phyloP scores from a whole-genome alignment of 352 stramenopile genomes.

The Pythium insidiosum region DNA sequence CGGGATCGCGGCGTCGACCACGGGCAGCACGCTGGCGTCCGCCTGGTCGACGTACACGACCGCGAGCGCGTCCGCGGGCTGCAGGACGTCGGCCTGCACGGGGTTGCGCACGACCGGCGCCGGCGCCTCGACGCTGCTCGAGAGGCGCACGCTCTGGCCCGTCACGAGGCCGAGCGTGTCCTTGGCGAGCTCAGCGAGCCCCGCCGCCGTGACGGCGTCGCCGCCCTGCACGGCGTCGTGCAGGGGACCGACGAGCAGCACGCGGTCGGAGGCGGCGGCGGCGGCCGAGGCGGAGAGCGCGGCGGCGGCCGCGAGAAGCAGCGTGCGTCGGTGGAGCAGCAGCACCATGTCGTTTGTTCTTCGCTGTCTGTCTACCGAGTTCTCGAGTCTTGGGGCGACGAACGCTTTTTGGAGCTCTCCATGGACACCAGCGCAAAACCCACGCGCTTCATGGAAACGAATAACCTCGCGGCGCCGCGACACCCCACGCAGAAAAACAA shows the following conservation, averaged over 20 bases:
- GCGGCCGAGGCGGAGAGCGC: neutral
- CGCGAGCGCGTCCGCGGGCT: constrained; percentile 21
- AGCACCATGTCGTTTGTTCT: neutral
- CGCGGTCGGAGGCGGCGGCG: constrained; percentile 9
- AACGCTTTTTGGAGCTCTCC: no score
- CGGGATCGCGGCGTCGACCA: constrained; percentile 11
- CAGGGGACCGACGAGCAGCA: constrained; percentile 20
- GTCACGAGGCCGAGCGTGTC: constrained; percentile 23
- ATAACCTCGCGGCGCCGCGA: no score
- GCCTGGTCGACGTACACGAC: constrained; percentile 23
- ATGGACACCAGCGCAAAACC: no score
- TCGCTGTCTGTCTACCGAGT: no score
- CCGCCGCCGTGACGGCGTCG: constrained; percentile 17
- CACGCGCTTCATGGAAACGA: neutral
- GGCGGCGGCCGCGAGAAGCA: neutral
- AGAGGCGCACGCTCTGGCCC: constrained; percentile 6
- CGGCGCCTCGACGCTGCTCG: neutral
- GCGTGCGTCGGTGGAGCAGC: neutral
- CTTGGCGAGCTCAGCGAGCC: constrained; percentile 31
- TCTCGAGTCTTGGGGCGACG: no score
- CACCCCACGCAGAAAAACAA: no score
- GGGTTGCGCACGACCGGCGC: constrained; percentile 1
- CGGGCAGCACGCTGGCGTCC: constrained; percentile 9
- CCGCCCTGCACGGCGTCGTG: constrained; percentile 13
- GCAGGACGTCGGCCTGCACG: constrained; percentile 38